These are phyloP conservation scores for Neonectria sp. DNA, from an alignment of 2,329 filamentous ascomycete species.

Conservation along the genomic window DNA sequence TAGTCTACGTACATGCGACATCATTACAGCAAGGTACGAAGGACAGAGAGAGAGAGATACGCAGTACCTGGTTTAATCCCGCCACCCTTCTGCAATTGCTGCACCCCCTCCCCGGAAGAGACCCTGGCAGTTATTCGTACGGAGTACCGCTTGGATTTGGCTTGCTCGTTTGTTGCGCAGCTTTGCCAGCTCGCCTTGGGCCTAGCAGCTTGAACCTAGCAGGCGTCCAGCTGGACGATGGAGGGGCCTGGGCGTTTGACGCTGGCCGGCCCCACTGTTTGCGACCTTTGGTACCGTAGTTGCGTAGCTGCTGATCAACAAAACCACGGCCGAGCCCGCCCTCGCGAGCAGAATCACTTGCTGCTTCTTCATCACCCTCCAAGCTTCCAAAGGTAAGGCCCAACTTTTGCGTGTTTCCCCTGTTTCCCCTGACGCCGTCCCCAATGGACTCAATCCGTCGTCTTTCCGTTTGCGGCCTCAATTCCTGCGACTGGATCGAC, in stretches of 20 bases:
- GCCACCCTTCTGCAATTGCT: constrained; percentile 19
- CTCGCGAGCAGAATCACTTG: constrained; percentile 44
- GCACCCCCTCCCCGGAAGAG: constrained; percentile 8
- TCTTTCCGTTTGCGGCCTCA: constrained; percentile 4
- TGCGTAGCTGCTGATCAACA: constrained; percentile 49
- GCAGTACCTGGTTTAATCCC: constrained; percentile 29
- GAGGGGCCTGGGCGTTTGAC: constrained; percentile 38
- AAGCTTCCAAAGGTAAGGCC: constrained; percentile 47
- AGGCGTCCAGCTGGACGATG: constrained; percentile 4
- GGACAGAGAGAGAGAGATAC: neutral
- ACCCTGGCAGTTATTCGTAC: constrained; percentile 16
- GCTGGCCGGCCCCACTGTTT: constrained; percentile 46
- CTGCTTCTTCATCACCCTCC: constrained; percentile 51
- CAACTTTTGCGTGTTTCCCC: constrained; percentile 11
- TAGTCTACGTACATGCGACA: constrained; percentile 10
- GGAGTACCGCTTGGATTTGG: constrained; percentile 9
- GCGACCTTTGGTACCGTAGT: constrained; percentile 44
- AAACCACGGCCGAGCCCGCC: constrained; percentile 50
- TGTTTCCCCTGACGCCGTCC: constrained; percentile 3
- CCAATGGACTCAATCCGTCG: constrained; percentile 11
- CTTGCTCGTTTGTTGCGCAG: constrained; percentile 30
- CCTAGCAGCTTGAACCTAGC: neutral
- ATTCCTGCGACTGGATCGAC: constrained; percentile 15
- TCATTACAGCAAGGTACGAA: neutral
- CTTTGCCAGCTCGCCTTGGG: neutral